Evolutionary conservation across 1,284 basidiomycete species (phyloP).

Genomic region (Porogramme epimiltina): DNA sequence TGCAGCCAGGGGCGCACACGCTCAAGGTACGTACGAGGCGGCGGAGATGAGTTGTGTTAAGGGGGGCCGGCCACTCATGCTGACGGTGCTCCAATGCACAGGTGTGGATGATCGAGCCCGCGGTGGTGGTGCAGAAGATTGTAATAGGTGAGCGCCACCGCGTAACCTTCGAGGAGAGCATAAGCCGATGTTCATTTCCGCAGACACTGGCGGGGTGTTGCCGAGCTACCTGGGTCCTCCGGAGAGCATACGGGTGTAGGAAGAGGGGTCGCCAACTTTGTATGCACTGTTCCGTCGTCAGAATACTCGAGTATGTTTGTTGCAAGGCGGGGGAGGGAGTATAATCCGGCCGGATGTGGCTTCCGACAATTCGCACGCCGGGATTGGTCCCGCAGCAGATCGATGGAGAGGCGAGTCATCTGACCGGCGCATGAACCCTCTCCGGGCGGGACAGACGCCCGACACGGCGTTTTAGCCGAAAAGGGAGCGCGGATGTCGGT

Average conservation of each 20-base stretch:
- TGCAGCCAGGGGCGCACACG: conserved; percentile 55
- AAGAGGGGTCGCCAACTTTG: too few species aligned
- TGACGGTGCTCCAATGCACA: conserved; percentile 26
- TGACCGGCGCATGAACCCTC: too few species aligned
- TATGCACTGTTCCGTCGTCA: too few species aligned
- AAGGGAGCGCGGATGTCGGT: too few species aligned
- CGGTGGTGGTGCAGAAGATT: conserved; percentile 63
- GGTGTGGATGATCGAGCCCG: conserved; percentile 62
- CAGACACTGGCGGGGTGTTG: conserved; percentile 57
- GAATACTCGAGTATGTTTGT: too few species aligned
- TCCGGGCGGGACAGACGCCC: too few species aligned
- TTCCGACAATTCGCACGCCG: too few species aligned
- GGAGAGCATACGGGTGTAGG: conserved; percentile 45
- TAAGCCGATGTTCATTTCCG: background rate
- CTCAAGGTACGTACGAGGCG: conserved; percentile 43
- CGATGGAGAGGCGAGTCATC: too few species aligned
- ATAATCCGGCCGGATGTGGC: too few species aligned
- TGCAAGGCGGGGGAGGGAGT: too few species aligned
- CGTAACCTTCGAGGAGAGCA: background rate
- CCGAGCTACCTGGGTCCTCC: conserved; percentile 64
- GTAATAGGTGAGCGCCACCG: conserved; percentile 49
- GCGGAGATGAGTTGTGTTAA: background rate
- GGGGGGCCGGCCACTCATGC: background rate
- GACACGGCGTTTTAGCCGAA: too few species aligned
- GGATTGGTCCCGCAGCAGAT: too few species aligned